Conservation (phyloP, 305 asterid species). For the Plantago coronopus region DNA sequence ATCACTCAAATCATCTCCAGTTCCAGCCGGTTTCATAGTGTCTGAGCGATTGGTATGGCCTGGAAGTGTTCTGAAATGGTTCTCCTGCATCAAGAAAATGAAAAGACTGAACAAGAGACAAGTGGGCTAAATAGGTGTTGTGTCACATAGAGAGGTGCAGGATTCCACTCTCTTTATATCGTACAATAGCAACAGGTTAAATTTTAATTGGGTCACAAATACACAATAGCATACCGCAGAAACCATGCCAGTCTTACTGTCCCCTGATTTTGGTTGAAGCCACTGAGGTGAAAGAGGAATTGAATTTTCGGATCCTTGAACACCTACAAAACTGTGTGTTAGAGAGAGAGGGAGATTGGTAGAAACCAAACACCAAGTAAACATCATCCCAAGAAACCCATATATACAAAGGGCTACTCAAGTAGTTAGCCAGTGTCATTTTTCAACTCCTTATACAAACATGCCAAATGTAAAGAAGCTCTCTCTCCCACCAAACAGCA, state of each 20-base stretch:
- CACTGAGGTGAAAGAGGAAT: conserved; percentile 88
- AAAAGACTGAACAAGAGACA: background rate
- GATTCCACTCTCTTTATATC: too few relatives aligned
- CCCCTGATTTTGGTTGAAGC: conserved; percentile 83
- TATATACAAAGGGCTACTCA: too few relatives aligned
- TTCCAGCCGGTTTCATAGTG: conserved; percentile 45
- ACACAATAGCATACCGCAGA: conserved; percentile 45
- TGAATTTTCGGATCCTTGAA: conserved; percentile 49
- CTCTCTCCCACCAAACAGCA: too few relatives aligned
- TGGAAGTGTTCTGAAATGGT: conserved; percentile 39
- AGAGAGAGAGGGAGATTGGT: conserved; percentile 3
- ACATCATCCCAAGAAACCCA: conserved; percentile 12
- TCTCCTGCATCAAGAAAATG: conserved; percentile 46
- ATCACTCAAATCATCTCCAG: conserved; percentile 43
- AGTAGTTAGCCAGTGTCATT: too few relatives aligned
- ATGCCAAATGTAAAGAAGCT: too few relatives aligned
- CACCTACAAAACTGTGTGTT: conserved; percentile 37
- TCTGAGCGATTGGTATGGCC: conserved; percentile 43
- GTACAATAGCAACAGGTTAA: too few relatives aligned
- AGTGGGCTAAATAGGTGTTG: background rate
- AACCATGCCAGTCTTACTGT: conserved; percentile 55
- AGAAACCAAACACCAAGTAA: conserved; percentile 1
- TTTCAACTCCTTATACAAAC: conserved; percentile 1
- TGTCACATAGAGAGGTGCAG: background rate
- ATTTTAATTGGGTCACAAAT: background rate